Evolutionary conservation across 106 monocot genomes (phyloP).

Genomic region (Acorus calamus): DNA sequence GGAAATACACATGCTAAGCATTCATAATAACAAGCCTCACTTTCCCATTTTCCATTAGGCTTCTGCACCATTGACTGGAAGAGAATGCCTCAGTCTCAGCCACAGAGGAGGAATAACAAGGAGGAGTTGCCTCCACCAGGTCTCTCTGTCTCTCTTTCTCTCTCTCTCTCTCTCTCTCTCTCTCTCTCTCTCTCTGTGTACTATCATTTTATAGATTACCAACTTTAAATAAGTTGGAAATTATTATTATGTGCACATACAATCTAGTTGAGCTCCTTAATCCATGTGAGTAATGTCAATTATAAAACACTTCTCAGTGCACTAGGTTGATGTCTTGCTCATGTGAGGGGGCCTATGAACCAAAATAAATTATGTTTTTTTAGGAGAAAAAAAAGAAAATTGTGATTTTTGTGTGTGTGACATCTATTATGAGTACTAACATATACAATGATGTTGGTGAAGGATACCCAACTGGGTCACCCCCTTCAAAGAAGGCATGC

Average conservation of each 20-base stretch:
- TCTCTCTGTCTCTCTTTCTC: too few species aligned
- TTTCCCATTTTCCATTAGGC: background rate
- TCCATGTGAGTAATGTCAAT: background rate
- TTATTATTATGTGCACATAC: background rate
- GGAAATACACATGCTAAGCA: too few species aligned
- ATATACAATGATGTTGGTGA: too few species aligned
- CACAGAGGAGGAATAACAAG: background rate
- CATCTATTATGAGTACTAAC: background rate
- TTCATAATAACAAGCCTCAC: too few species aligned
- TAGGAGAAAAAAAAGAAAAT: conserved; percentile 1
- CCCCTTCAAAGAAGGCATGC: background rate
- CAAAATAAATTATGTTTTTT: background rate
- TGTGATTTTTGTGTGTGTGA: background rate
- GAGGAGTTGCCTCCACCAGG: conserved; percentile 1
- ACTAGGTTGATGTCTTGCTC: too few species aligned
- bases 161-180: too few species aligned
- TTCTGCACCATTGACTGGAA: background rate
- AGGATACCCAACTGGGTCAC: background rate
- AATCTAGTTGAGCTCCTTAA: background rate
- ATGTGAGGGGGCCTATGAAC: too few species aligned
- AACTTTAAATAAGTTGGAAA: background rate
- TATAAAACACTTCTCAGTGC: background rate
- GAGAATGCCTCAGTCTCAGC: background rate
- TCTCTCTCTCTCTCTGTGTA: background rate
- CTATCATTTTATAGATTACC: background rate